Percentiles rank a stretch among this genome's conserved stretches.
These are phyloP conservation scores for Curvularia spicifera DNA, from an alignment of 2,329 filamentous ascomycete genomes.

Conservation along the genomic window DNA sequence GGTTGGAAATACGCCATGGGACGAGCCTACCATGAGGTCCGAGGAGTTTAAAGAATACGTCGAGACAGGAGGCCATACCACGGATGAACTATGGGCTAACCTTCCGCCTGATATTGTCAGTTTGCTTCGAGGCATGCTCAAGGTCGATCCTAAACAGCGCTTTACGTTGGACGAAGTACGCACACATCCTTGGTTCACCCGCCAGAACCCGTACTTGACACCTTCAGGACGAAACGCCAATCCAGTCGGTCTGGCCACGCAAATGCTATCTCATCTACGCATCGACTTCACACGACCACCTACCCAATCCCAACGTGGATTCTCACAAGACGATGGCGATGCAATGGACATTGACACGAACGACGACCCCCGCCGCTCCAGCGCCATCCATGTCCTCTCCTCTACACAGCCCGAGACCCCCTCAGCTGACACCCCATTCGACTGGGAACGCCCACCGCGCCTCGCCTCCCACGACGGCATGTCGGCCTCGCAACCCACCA, in stretches of 20 bases:
- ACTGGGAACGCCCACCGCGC: constrained; percentile 80
- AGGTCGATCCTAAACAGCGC: constrained; percentile 72
- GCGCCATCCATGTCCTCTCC: constrained; percentile 62
- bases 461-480: constrained; percentile 45
- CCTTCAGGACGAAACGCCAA: constrained; percentile 77
- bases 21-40: constrained; percentile 82
- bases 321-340: constrained; percentile 54
- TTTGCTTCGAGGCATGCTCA: constrained; percentile 91
- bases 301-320: constrained; percentile 56
- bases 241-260: constrained; percentile 84
- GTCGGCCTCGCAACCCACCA: constrained; percentile 48
- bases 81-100: constrained; percentile 83
- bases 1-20: constrained; percentile 97
- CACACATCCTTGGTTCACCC: constrained; percentile 93
- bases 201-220: constrained; percentile 77
- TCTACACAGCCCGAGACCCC: constrained; percentile 87
- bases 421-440: constrained; percentile 76
- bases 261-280: constrained; percentile 88
- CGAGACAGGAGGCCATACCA: constrained; percentile 77
- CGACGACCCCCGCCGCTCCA: constrained; percentile 42
- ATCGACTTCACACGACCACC: constrained; percentile 83
- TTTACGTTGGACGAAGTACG: constrained; percentile 88
- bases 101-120: constrained; percentile 78
- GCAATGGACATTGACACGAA: constrained; percentile 71
- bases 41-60: constrained; percentile 93